A percentile compares a stretch with the other conserved stretches of the same genome.
These are phyloP conservation scores for Candida gigantensis DNA, from an alignment of 1,139 yeast species.

Conservation along the genomic window DNA sequence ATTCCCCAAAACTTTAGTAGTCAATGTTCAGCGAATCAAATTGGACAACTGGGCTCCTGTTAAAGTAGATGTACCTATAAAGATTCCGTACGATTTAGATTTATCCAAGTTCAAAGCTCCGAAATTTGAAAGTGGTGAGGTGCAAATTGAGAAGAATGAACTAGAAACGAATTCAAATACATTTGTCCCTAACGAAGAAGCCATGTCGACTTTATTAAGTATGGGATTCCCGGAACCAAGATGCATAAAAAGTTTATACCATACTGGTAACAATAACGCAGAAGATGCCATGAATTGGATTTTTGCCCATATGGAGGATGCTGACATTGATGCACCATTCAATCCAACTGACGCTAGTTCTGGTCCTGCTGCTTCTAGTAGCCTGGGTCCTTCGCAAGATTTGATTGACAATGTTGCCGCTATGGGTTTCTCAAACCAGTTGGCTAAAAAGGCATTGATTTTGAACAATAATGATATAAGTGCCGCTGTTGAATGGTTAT, in stretches of 20 bases:
- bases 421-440: slow-evolving; percentile 75
- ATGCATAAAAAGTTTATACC: slow-evolving; percentile 64
- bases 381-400: slow-evolving; percentile 31
- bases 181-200: slow-evolving; percentile 58
- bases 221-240: slow-evolving; percentile 90
- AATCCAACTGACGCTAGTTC: slow-evolving; percentile 18
- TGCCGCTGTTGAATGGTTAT: slow-evolving; percentile 88
- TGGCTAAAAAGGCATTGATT: slow-evolving; percentile 70
- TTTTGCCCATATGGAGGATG: slow-evolving; percentile 83
- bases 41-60: slow-evolving; percentile 89
- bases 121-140: slow-evolving; percentile 41
- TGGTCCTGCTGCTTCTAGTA: slow-evolving; percentile 17
- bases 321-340: slow-evolving; percentile 70
- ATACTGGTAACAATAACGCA: slow-evolving; percentile 66
- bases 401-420: slow-evolving; percentile 52
- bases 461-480: slow-evolving; percentile 62
- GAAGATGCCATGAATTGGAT: slow-evolving; percentile 93
- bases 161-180: slow-evolving; percentile 19
- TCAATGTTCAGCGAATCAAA: slow-evolving; percentile 78
- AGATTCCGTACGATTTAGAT: slow-evolving; percentile 52
- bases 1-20: slow-evolving; percentile 68
- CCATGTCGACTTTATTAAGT: slow-evolving; percentile 54
- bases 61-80: slow-evolving; percentile 74
- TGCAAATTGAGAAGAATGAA: slow-evolving; percentile 29
- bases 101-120: slow-evolving; percentile 32